These are phyloP conservation scores for Gryganskiella cystojenkinii DNA, from an alignment of 192 early-diverging fungal species.

Conservation along the genomic window DNA sequence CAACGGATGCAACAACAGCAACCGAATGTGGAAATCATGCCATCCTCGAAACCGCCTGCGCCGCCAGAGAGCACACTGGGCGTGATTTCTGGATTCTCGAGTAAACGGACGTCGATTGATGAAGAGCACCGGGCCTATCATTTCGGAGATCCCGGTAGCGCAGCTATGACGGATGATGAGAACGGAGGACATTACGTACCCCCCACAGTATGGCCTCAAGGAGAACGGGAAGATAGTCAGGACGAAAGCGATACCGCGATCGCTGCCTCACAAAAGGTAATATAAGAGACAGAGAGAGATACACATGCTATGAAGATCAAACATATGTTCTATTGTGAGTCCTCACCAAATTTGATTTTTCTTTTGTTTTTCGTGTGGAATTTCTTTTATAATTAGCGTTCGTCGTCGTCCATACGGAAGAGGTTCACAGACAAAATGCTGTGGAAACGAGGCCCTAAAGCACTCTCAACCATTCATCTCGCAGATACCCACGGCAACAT, in stretches of 20 bases:
- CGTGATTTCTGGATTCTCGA: neutral
- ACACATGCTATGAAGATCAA: neutral
- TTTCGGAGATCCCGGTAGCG: neutral
- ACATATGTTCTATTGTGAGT: neutral
- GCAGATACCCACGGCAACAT: conserved; percentile 4
- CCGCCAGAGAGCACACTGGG: too few relatives aligned
- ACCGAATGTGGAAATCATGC: neutral
- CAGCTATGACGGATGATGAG: conserved; percentile 18
- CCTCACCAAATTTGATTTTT: neutral
- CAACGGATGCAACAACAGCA: conserved; percentile 3
- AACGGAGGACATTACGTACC: conserved; percentile 9
- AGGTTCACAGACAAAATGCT: conserved; percentile 42
- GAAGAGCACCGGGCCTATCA: neutral
- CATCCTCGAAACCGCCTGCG: neutral
- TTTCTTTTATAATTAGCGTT: conserved; percentile 18
- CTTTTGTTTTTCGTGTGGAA: neutral
- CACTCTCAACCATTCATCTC: conserved; percentile 24
- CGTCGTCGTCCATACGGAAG: conserved; percentile 25
- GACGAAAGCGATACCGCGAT: conserved; percentile 34
- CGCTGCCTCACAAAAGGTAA: conserved; percentile 27
- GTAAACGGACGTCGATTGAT: conserved; percentile 7
- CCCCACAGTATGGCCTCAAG: conserved; percentile 26
- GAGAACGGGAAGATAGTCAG: conserved; percentile 48
- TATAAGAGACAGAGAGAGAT: neutral
- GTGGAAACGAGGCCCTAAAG: conserved; percentile 47